Base-by-base conservation (phyloP, 2,329 filamentous ascomycete genomes). In the Diaporthe vexans region DNA sequence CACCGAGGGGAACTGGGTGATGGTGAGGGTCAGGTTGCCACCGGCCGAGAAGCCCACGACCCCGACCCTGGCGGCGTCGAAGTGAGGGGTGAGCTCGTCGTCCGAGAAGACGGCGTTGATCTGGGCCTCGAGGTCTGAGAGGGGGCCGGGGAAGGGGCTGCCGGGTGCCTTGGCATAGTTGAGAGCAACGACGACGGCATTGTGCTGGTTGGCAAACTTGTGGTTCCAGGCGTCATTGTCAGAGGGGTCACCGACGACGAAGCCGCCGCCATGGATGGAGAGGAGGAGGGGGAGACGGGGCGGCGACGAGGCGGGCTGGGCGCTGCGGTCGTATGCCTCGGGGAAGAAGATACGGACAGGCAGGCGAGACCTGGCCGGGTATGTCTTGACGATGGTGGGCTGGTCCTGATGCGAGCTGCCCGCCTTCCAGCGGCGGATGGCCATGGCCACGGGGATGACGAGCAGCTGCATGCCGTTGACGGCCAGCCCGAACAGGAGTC, bases 181-280 rank as follows among this genome's bases (percentile, higher is more conserved):
- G 51, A 90, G 82, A 17, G 83, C 84, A 21, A 89, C 78, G n/a
- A 89, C 86, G 21, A 89, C 79, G 73, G 85, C 81, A 67, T 79
- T 78, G 72, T 85, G 81, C 7, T 78, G 76, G 63, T 83, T 80
- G 40, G 86, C 81, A 76, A 88, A 87, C 73, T 76, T 75, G 52
- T 78, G 79, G 79, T 86, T 88, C 81, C 87, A 87, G n/a, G 76
- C 76, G 78, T 89, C 86, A 76, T 88, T 86, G 65, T 86, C 79
- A 56, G 80, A 74, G 0, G 87, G 83, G 24, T 83, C 78, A 78
- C 85, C 84, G 56, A 90, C 26, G 26, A 82, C 81, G 77, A 87
- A 89, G 37, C 87, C 87, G 72, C 88, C 87, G 70, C 88, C 88
- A 76, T 90, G 88, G 76, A 89, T 84, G 73, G 86, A 84, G 63